Percentiles rank a stretch among this genome's conserved stretches.
Conservation (phyloP, 2,329 filamentous ascomycete species). For the Scortechinia acanthostroma region DNA sequence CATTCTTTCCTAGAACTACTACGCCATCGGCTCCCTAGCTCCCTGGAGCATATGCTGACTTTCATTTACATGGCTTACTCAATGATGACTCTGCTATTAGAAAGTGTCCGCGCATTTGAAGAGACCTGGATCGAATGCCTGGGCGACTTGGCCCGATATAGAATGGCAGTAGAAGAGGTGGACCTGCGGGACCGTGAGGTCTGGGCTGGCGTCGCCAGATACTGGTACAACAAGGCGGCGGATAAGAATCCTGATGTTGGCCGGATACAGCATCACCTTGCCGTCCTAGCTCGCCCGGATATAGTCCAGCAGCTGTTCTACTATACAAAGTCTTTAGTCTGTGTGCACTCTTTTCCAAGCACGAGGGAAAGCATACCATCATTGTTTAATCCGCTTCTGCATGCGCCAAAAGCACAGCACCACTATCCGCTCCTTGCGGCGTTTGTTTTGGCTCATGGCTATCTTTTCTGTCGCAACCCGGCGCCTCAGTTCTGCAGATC, state of each 20-base stretch:
- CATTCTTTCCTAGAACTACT: conserved; percentile 55
- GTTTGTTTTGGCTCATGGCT: not conserved
- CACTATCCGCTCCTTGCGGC: not conserved
- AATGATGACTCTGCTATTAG: conserved; percentile 62
- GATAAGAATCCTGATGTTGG: conserved; percentile 54
- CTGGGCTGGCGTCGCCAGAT: conserved; percentile 58
- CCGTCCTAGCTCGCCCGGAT: conserved; percentile 47
- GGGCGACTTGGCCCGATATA: conserved; percentile 58
- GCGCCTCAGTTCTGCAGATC: not conserved
- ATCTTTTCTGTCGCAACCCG: not conserved
- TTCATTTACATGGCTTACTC: conserved; percentile 67
- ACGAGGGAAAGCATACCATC: not conserved
- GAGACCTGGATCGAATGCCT: conserved; percentile 70
- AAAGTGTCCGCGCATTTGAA: conserved; percentile 57
- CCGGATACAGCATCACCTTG: conserved; percentile 62
- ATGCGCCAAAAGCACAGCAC: not conserved
- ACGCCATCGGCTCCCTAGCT: conserved; percentile 49
- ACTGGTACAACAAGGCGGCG: conserved; percentile 62
- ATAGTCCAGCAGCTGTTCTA: conserved; percentile 44
- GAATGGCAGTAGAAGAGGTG: conserved; percentile 63
- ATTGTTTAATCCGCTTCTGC: not conserved
- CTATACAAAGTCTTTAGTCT: conserved; percentile 31
- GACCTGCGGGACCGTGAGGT: conserved; percentile 51
- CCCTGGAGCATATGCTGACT: conserved; percentile 62
- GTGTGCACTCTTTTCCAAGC: not conserved